Evolutionary conservation across 2,329 filamentous ascomycete genomes (phyloP), one percentile per base, ranked within the genome.

Genomic region (Aspergillus clavatus): DNA sequence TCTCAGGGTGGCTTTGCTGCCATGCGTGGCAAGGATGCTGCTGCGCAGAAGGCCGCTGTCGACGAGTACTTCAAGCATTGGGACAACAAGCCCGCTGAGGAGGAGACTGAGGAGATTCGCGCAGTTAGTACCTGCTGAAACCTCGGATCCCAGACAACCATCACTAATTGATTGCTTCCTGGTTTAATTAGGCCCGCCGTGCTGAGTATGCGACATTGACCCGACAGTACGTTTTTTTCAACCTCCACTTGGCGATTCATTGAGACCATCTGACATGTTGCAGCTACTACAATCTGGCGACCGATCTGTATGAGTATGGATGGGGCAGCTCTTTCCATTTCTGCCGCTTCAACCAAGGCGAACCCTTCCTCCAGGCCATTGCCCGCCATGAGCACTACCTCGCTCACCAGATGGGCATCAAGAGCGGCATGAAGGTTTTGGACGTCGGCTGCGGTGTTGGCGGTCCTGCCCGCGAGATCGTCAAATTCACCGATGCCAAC

Each of bases 241-340:
- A 29, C 24, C 11, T 24, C 36, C 5, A 22, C n/a, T n/a, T n/a
- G n/a, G n/a, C 11, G 10, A 35, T 24, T 22, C 6, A 31, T 43
- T 40, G n/a, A 27, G 26, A 31, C 42, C 21, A n/a, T 27, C 28
- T 43, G 22, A 43, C 23, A 7, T 12, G 16, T 23, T 35, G 22
- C 56, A 89, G 86, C 69, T 95, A 96, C 79, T 96, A 96, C 77
- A 95, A 96, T 73, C 81, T 95, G 39, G 89, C 88, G n/a, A 96
- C 90, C 57, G 90, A 95, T 65, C 72, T 95, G 40, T 95, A 95
- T 77, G 93, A 97, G 76, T 93, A 95, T 60, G 93, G 90, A 60
- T 98, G 93, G 90, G 88, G 88, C 51, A 84, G 89, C 62, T 91
- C 85, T 40, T 98, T 98, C 80, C 91, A 98, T 74, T 97, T 98